A percentile compares a stretch with the other conserved stretches of the same genome.
Evolutionary conservation across 208 protist genomes (phyloP).

Genomic region (Crithidia sp.): DNA sequence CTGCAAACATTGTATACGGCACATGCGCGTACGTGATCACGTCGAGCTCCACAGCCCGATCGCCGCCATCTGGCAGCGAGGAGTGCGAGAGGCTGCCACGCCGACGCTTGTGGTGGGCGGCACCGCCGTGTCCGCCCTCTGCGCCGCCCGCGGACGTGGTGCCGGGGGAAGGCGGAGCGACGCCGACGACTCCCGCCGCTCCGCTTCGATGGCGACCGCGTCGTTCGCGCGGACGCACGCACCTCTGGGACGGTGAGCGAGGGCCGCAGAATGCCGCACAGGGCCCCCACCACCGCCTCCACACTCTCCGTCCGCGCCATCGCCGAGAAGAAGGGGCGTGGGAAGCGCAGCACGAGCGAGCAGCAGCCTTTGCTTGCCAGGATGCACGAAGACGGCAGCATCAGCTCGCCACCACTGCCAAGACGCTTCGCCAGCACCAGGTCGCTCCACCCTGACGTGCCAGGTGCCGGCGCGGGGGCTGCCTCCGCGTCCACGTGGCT

Average conservation of each 20-base stretch:
- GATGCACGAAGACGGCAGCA: conserved; percentile 71
- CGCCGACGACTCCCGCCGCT: conserved; percentile 4
- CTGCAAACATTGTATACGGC: conserved; percentile 49
- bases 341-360: conserved; percentile 75
- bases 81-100: conserved; percentile 21
- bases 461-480: background rate
- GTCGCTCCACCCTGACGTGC: conserved; percentile 27
- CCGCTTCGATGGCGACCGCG: conserved; percentile 9
- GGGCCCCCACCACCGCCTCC: conserved; percentile 74
- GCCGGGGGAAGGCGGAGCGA: conserved; percentile 16
- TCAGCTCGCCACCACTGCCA: conserved; percentile 64
- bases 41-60: conserved; percentile 20
- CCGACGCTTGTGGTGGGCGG: background rate
- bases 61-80: background rate
- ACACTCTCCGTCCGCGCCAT: conserved; percentile 60
- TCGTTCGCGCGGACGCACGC: conserved; percentile 17
- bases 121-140: background rate
- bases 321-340: conserved; percentile 40
- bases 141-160: conserved; percentile 3
- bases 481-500: background rate
- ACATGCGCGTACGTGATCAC: conserved; percentile 56
- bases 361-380: conserved; percentile 54
- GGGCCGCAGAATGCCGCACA: conserved; percentile 67
- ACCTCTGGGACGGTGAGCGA: conserved; percentile 23
- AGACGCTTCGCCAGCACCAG: conserved; percentile 64